A percentile compares a stretch with the other conserved stretches of the same genome.
Conservation (phyloP, 208 protist species). For the Crithidia thermophila region DNA sequence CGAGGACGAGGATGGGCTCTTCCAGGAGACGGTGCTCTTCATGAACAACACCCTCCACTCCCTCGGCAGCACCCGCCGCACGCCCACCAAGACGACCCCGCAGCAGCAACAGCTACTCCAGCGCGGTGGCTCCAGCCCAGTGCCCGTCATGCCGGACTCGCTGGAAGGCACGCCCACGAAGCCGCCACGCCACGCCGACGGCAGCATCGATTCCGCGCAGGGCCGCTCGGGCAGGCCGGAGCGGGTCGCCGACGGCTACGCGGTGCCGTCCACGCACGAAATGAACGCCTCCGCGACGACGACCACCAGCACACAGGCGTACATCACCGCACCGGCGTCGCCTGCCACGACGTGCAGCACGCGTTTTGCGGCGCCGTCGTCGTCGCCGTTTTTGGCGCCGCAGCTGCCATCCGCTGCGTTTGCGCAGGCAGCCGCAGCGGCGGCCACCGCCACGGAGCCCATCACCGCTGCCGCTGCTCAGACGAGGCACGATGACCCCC, state of each 20-base stretch:
- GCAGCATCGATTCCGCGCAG: not conserved
- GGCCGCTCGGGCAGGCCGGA: conserved; percentile 4
- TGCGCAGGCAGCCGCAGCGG: not conserved
- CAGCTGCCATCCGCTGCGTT: not conserved
- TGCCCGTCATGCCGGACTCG: conserved; percentile 13
- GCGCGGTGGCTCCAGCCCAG: conserved; percentile 8
- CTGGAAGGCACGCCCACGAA: conserved; percentile 23
- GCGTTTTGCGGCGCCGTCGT: not conserved
- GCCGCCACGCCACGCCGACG: not conserved
- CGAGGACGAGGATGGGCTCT: conserved; percentile 35
- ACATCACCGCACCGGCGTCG: not conserved
- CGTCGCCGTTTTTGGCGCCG: not conserved
- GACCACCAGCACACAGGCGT: conserved; percentile 12
- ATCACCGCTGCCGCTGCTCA: too few species aligned
- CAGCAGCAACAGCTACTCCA: not conserved
- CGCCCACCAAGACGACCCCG: conserved; percentile 12
- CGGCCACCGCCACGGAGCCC: not conserved
- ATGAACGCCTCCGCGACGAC: conserved; percentile 12
- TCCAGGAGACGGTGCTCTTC: conserved; percentile 40
- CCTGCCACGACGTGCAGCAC: conserved; percentile 1
- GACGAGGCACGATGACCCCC: too few species aligned
- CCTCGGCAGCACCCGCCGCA: conserved; percentile 31
- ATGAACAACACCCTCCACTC: conserved; percentile 34
- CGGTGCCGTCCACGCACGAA: not conserved
- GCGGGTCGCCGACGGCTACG: not conserved